Conservation (phyloP, 2,329 filamentous ascomycete genomes). For the Hypoxylon sp. region DNA sequence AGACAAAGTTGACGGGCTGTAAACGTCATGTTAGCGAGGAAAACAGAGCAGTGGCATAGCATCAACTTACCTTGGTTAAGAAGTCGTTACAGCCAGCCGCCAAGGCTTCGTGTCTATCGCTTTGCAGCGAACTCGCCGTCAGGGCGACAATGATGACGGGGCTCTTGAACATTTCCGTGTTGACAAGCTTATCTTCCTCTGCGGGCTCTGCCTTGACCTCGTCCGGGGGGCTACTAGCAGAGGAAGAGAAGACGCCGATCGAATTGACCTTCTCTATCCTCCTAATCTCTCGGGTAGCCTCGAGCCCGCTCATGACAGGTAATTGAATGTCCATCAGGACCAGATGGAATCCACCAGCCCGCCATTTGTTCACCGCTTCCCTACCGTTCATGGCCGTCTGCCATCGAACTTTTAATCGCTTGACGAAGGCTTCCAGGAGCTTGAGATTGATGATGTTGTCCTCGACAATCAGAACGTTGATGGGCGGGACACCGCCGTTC, state of each 20-base stretch:
- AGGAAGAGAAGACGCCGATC: slow-evolving; percentile 89
- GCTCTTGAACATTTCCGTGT: slow-evolving; percentile 85
- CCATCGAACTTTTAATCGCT: slow-evolving; percentile 94
- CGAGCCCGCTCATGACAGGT: slow-evolving; percentile 94
- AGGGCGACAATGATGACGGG: slow-evolving; percentile 98
- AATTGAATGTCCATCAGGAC: slow-evolving; percentile 99
- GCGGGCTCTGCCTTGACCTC: slow-evolving; percentile 62
- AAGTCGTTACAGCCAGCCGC: slow-evolving; percentile 99
- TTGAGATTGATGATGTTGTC: slow-evolving; percentile 98
- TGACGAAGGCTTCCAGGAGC: slow-evolving; percentile 94
- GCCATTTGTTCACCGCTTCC: slow-evolving; percentile 95
- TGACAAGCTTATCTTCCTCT: slow-evolving; percentile 77
- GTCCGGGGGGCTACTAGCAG: slow-evolving; percentile 66
- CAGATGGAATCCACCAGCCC: slow-evolving; percentile 90
- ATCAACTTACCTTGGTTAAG: slow-evolving; percentile 83
- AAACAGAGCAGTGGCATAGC: not conserved
- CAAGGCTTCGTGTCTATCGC: slow-evolving; percentile 92
- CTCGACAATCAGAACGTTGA: slow-evolving; percentile 97
- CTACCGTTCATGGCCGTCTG: slow-evolving; percentile 96
- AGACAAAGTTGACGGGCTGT: slow-evolving; percentile 96
- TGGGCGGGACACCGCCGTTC: slow-evolving; percentile 88
- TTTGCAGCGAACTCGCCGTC: slow-evolving; percentile 93
- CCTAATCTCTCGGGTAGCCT: slow-evolving; percentile 94
- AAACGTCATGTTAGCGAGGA: slow-evolving; percentile 43
- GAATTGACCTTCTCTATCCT: slow-evolving; percentile 89